phyloP scores from a whole-genome alignment of 1,284 basidiomycete species.

The Cerioporus squamosus region DNA sequence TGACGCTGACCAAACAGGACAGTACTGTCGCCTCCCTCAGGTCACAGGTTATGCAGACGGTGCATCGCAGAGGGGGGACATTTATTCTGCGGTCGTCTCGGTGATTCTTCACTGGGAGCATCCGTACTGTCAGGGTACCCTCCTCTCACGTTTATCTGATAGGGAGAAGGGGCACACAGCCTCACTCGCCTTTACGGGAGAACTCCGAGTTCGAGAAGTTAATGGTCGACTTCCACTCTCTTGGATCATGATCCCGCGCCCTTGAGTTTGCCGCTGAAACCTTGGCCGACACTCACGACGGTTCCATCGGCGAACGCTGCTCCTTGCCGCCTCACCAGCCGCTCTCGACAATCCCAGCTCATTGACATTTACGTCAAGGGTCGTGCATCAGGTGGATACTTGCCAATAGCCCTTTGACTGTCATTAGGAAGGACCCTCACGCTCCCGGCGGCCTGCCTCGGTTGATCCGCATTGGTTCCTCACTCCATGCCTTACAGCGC shows the following conservation, averaged over 20 bases:
- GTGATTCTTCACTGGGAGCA: neutral
- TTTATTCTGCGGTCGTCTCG: too few species aligned
- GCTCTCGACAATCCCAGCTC: neutral
- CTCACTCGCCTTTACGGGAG: neutral
- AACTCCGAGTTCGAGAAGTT: neutral
- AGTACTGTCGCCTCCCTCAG: too few species aligned
- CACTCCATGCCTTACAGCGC: neutral
- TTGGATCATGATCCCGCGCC: neutral
- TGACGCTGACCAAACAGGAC: neutral
- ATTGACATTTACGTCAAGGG: neutral
- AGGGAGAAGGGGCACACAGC: neutral
- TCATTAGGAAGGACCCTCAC: neutral
- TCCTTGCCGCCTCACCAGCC: neutral
- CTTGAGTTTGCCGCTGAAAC: too few species aligned
- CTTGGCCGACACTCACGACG: too few species aligned
- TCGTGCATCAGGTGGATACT: neutral
- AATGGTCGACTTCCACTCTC: constrained; percentile 2
- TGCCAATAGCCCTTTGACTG: neutral
- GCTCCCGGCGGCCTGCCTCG: neutral
- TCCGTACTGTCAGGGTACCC: neutral
- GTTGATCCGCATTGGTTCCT: neutral
- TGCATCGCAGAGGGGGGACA: too few species aligned
- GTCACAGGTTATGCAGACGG: too few species aligned
- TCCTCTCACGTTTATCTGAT: constrained; percentile 9
- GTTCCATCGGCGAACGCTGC: too few species aligned